Evolutionary conservation across 2,329 filamentous ascomycete species (phyloP), one percentile per base, ranked within the genome.

Genomic region (Blastomyces percursus): DNA sequence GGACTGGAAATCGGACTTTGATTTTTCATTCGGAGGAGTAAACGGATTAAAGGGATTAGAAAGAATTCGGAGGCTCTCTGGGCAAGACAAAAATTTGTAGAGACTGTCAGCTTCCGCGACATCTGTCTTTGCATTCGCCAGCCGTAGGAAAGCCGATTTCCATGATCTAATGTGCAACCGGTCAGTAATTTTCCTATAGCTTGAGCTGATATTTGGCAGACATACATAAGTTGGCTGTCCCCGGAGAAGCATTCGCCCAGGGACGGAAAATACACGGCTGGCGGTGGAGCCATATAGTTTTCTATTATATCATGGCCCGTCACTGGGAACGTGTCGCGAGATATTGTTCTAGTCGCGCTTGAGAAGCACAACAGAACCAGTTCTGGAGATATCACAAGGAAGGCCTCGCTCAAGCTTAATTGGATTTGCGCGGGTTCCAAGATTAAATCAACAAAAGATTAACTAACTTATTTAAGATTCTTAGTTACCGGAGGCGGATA

Each of bases 191-290:
- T 46, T 30, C 42, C 19, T 30, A 12, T 27, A n/a, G 38, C 19
- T 3, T 40, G n/a, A 40, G 27, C 14, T 54, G 32, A 59, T 16
- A 27, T 46, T 35, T 55, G 61, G 59, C 57, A 19, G 50, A 61
- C 74, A 52, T 82, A 96, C 89, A 96, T 82, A 71, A 96, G 81
- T 73, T 88, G 83, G 71, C 84, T 84, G 75, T 93, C 86, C 77
- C 90, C 90, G 70, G 84, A 87, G 71, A 97, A 82, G 78, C 90
- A 95, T 73, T 89, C 86, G 76, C 91, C 88, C 76, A 96, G 82
- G 72, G 91, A 85, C 72, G 92, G 90, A 71, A 95, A 89, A 78
- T 92, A 94, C 74, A 83, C 81, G 78, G 88, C 86, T 71, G 84
- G 82, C 72, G 84, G 79, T 76, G 86, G 82, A 79, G 86, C 87